These are phyloP conservation scores for Polytrichum commune DNA, from an alignment of 225 moss, liverwort and hornwort species.

Conservation along the genomic window DNA sequence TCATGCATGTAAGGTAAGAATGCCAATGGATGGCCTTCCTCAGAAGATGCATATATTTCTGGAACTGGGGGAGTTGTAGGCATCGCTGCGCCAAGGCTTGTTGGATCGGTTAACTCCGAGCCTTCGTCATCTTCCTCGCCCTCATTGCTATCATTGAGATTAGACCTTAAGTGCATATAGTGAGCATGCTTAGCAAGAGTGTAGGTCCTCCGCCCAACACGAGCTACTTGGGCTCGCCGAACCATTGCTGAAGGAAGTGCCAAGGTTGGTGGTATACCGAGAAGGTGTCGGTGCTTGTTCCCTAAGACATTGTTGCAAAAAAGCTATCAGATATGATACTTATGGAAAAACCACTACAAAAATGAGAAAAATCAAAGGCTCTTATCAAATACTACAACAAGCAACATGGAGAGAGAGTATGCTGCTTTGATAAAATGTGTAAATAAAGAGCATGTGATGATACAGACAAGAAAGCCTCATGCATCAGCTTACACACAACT, in stretches of 20 bases:
- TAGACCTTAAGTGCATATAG: constrained; percentile 35
- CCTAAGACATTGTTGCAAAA: constrained; percentile 5
- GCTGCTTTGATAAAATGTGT: background rate
- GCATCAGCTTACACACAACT: background rate
- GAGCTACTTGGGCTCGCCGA: constrained; percentile 45
- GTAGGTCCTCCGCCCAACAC: constrained; percentile 36
- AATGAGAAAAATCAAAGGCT: too few species aligned
- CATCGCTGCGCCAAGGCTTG: constrained; percentile 5
- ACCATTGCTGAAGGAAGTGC: constrained; percentile 39
- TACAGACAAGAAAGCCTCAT: background rate
- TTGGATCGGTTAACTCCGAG: constrained; percentile 3
- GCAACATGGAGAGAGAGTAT: background rate
- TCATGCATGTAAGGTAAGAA: constrained; percentile 41
- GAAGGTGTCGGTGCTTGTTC: constrained; percentile 28
- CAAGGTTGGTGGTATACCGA: constrained; percentile 30
- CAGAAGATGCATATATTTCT: constrained; percentile 32
- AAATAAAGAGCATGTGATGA: constrained; percentile 2
- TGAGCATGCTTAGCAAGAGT: constrained; percentile 41
- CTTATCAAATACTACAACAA: too few species aligned
- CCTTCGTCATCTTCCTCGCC: constrained; percentile 17
- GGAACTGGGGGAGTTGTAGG: constrained; percentile 22
- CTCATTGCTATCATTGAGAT: constrained; percentile 1
- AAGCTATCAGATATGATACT: too few species aligned
- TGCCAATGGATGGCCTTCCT: constrained; percentile 33
- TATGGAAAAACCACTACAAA: too few species aligned